Base-by-base conservation (phyloP, 352 stramenopile species). In the Phytopythium boreale region DNA sequence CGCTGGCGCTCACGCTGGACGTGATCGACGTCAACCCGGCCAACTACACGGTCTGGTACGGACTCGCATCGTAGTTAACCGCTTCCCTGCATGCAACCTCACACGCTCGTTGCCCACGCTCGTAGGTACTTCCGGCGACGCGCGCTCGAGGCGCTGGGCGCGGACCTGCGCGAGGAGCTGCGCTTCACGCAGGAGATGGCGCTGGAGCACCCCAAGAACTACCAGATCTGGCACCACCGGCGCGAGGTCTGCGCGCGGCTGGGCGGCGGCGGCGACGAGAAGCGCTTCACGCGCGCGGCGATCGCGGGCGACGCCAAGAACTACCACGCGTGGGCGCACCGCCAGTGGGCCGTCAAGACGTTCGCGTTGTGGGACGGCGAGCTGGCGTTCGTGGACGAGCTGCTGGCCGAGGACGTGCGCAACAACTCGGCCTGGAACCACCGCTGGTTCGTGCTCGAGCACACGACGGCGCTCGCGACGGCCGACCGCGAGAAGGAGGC, bases 161-260 rank as follows among this genome's bases (percentile, higher is more conserved):
- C 80, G 17, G 74, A 93, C 57, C 72, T 95, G 17, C 75, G 72
- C 44, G 71, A 79, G 36, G 82, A 93, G 67, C 79, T 96, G 51
- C 73, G 72, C 27, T 94, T 85, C 71, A 85, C 74, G 60, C 87
- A 93, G 65, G 76, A 86, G 44, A 88, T 98, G 71, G 95, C 95
- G 36, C 86, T 97, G 29, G 73, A 82, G 27, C 96, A 98, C 82
- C 97, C 97, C 5, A 99, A 99, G 81, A 99, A 99, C 82, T 99
- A 99, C 83, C 97, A 99, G 77, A 97, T 99, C 70, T 99, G 97
- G 97, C 98, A 99, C 80, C 97, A 99, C 76, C 95, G 97, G 24
- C 85, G 97, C 50, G 95, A 96, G 63, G 83, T 99, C 34, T 92
- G 98, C 64, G 79, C 93, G 53, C 75, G 87, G 62, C 56, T 96